phyloP scores from a whole-genome alignment of 2,329 filamentous ascomycete genomes.

The Fusarium coicis region DNA sequence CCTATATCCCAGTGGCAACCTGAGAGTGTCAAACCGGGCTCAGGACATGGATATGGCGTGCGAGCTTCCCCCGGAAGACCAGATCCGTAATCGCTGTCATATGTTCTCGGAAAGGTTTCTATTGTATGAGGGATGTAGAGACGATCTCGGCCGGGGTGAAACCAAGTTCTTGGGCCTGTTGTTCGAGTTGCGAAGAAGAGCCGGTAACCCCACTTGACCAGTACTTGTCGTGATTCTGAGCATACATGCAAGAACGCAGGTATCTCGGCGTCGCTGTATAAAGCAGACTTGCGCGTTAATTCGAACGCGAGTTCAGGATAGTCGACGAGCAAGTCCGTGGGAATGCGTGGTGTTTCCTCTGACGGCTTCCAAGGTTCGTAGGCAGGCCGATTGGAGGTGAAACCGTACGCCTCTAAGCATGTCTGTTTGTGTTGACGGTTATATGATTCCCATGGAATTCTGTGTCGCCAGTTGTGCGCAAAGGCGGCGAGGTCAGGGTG shows the following conservation, averaged over 20 bases:
- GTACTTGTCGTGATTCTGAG: background rate
- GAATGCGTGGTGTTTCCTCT: background rate
- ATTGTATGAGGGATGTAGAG: background rate
- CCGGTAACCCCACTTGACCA: background rate
- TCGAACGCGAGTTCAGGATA: background rate
- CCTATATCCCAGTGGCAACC: background rate
- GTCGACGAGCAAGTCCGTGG: background rate
- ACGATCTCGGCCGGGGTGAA: background rate
- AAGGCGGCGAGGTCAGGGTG: background rate
- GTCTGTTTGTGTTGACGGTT: background rate
- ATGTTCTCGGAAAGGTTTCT: background rate
- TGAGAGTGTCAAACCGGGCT: background rate
- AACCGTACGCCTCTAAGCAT: background rate
- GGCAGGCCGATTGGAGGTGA: background rate
- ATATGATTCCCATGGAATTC: background rate
- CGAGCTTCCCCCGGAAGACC: background rate
- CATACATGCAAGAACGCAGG: background rate
- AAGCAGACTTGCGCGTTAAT: background rate
- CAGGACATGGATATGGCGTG: background rate
- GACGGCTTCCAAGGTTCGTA: background rate
- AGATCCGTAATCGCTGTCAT: background rate
- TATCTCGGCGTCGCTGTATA: background rate
- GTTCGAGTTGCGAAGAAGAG: background rate
- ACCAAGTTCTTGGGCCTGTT: background rate
- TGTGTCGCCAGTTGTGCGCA: background rate